These are phyloP conservation scores for Solanum ossicruentum DNA, from an alignment of 257 asterid genomes.

Conservation along the genomic window DNA sequence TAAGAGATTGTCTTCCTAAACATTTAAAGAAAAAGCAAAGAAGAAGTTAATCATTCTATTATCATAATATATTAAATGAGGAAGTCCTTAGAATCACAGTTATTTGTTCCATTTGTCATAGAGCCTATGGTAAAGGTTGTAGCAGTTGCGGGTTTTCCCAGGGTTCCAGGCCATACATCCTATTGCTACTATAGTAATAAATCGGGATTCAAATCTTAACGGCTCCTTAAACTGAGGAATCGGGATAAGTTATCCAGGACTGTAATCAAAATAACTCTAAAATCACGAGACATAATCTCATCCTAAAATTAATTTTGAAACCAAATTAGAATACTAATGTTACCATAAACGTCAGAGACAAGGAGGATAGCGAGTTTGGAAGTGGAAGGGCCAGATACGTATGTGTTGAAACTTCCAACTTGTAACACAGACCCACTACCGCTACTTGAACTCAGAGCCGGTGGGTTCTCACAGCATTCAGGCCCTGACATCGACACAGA, in stretches of 20 bases:
- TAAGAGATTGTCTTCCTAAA: background rate
- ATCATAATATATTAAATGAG: background rate
- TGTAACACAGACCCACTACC: conserved; percentile 33
- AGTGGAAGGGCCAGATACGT: conserved; percentile 26
- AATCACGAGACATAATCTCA: background rate
- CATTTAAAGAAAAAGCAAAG: background rate
- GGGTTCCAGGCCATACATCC: too few species aligned
- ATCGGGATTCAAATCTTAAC: too few species aligned
- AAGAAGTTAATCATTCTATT: background rate
- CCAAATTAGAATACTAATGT: background rate
- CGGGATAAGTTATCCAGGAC: too few species aligned
- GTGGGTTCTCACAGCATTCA: conserved; percentile 49
- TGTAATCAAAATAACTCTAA: too few species aligned
- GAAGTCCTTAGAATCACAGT: background rate
- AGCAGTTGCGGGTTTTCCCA: too few species aligned
- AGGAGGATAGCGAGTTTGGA: conserved; percentile 42
- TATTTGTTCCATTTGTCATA: background rate
- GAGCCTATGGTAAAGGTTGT: background rate
- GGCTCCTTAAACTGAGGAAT: too few species aligned
- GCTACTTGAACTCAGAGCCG: conserved; percentile 26
- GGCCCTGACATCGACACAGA: conserved; percentile 31
- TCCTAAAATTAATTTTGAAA: background rate
- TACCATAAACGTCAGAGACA: conserved; percentile 40
- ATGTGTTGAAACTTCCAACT: conserved; percentile 34
- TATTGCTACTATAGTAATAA: too few species aligned